Evolutionary conservation across 139 green algal genomes (phyloP).

Genomic region (Micractinium conductrix): DNA sequence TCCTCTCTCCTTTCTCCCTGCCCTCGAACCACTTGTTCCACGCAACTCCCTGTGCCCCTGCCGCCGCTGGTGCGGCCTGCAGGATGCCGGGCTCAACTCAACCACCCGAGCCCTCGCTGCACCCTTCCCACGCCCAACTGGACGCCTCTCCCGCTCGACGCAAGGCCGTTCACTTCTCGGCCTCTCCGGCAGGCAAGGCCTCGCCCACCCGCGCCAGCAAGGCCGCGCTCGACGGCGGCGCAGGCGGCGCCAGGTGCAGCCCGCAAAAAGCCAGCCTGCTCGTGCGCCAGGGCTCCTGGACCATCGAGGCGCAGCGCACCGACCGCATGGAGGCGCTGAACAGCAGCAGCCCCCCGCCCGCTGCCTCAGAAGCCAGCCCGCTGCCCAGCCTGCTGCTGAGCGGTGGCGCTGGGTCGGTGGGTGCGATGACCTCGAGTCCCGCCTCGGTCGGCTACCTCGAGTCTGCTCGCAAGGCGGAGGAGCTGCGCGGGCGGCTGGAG

Average conservation of each 20-base stretch:
- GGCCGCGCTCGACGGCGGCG: not conserved
- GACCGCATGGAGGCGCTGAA: not conserved
- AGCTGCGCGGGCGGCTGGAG: slow-evolving; percentile 22
- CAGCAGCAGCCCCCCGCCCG: not conserved
- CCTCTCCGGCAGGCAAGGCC: not conserved
- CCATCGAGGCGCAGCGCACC: slow-evolving; percentile 22
- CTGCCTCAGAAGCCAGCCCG: not conserved
- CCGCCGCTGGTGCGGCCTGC: too few relatives aligned
- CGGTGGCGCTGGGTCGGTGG: not conserved
- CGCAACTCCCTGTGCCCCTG: too few relatives aligned
- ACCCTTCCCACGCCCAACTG: too few relatives aligned
- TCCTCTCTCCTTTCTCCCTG: too few relatives aligned
- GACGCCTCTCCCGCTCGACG: too few relatives aligned
- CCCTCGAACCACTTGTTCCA: too few relatives aligned
- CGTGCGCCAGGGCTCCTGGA: not conserved
- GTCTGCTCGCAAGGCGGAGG: slow-evolving; percentile 20
- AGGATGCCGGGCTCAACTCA: too few relatives aligned
- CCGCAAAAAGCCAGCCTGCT: too few relatives aligned
- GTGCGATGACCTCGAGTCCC: slow-evolving; percentile 18
- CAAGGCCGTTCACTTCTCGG: too few relatives aligned
- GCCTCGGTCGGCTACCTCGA: slow-evolving; percentile 21
- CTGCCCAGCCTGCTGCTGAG: not conserved
- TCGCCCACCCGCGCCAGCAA: not conserved
- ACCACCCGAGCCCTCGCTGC: too few relatives aligned
- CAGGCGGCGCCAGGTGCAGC: slow-evolving; percentile 4